phyloP scores from a whole-genome alignment of 305 asterid species.

The Rubia occidens region DNA sequence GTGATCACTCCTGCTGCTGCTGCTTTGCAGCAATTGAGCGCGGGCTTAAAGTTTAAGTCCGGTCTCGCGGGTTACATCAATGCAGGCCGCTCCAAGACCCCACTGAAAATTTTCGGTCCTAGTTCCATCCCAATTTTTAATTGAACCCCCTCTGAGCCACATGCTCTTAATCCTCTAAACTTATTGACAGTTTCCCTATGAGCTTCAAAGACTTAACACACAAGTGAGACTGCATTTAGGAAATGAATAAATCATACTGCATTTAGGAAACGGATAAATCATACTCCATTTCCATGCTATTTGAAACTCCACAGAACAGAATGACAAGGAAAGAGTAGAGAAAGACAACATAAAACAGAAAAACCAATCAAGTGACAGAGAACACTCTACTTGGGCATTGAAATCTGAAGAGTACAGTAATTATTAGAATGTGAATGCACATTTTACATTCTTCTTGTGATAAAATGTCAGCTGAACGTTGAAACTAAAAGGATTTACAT shows the following conservation, averaged over 20 bases:
- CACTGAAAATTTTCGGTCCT: too few species aligned
- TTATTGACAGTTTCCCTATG: too few species aligned
- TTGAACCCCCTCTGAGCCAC: too few species aligned
- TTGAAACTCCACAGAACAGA: background rate
- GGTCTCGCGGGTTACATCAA: too few species aligned
- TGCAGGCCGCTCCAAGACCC: too few species aligned
- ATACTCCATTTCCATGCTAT: background rate
- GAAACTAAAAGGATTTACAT: constrained; percentile 47
- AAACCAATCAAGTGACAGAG: background rate
- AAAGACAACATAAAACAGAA: too few species aligned
- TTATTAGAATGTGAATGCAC: constrained; percentile 30
- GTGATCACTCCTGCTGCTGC: too few species aligned
- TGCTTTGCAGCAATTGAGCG: too few species aligned
- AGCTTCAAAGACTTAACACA: background rate
- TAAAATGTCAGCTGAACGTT: constrained; percentile 26
- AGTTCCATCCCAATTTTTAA: too few species aligned
- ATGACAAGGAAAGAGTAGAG: background rate
- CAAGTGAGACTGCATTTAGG: background rate
- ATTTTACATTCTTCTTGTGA: constrained; percentile 38
- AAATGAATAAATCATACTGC: background rate
- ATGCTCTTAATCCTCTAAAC: too few species aligned
- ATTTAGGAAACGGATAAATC: too few species aligned
- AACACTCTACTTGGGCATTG: constrained; percentile 10
- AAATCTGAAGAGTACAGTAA: constrained; percentile 13
- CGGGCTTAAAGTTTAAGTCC: too few species aligned